phyloP scores from a whole-genome alignment of 2,329 filamentous ascomycete species.

The Colletotrichum navitas region DNA sequence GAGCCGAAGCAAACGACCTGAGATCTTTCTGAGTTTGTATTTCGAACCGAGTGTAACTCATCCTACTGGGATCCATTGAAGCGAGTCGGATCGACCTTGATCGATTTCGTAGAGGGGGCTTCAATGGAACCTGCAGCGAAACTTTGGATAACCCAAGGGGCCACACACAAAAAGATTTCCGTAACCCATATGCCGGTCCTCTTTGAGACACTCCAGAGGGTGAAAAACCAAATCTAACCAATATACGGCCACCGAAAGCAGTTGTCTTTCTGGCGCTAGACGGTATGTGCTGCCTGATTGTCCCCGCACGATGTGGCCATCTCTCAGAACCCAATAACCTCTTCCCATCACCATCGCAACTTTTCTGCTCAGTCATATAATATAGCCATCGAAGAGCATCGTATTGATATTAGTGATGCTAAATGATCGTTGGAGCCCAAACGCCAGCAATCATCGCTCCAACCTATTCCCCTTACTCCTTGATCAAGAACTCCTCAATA shows the following conservation, averaged over 20 bases:
- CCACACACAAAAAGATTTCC: background rate
- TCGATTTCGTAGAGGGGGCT: background rate
- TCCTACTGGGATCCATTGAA: background rate
- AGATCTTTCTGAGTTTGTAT: too few species aligned
- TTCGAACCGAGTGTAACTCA: background rate
- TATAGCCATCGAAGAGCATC: background rate
- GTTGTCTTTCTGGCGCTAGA: background rate
- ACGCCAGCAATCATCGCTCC: conserved; percentile 18
- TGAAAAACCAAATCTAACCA: background rate
- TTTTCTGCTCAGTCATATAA: background rate
- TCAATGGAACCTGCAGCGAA: background rate
- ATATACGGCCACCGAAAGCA: background rate
- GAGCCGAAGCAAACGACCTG: background rate
- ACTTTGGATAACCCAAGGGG: background rate
- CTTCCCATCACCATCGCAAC: background rate
- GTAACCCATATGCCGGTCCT: background rate
- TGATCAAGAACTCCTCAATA: conserved; percentile 75
- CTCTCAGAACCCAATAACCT: too few species aligned
- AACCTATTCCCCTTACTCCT: conserved; percentile 15
- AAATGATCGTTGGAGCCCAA: conserved; percentile 4
- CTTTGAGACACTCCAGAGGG: background rate
- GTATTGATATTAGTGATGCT: conserved; percentile 19
- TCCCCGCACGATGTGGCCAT: background rate
- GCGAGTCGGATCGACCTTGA: background rate
- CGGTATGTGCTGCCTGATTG: background rate